Evolutionary conservation across 2,329 filamentous ascomycete species (phyloP).

Genomic region (Fusarium pseudograminearum): DNA sequence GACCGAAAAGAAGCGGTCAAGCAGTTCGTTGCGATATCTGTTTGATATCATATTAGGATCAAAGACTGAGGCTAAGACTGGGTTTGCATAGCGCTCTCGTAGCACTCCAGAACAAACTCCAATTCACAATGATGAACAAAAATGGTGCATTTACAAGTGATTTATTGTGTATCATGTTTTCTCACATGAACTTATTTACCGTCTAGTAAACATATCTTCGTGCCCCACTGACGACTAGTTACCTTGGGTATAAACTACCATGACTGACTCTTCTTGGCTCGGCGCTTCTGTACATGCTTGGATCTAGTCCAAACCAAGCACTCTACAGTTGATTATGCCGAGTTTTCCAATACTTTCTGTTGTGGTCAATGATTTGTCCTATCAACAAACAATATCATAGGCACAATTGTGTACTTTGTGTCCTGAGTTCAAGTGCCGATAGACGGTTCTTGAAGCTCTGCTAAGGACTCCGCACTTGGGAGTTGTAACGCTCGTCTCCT

Average conservation of each 20-base stretch:
- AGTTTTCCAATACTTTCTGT: background rate
- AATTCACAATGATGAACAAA: slow-evolving; percentile 42
- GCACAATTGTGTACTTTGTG: background rate
- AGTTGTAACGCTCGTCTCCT: slow-evolving; percentile 7
- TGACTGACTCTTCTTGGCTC: background rate
- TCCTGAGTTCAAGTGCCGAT: background rate
- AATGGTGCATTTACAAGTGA: background rate
- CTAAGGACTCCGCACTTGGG: background rate
- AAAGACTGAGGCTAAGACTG: slow-evolving; percentile 6
- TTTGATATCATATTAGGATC: slow-evolving; percentile 18
- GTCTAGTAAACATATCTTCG: background rate
- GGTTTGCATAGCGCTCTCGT: slow-evolving; percentile 13
- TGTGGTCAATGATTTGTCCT: background rate
- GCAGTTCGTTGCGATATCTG: slow-evolving; percentile 27
- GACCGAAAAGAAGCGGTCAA: slow-evolving; percentile 7
- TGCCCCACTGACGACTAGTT: background rate
- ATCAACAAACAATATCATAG: background rate
- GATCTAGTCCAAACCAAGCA: background rate
- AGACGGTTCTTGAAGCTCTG: background rate
- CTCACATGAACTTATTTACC: background rate
- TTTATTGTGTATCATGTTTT: background rate
- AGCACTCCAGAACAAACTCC: slow-evolving; percentile 42
- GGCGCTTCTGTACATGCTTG: background rate
- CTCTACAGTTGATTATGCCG: background rate
- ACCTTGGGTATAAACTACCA: background rate